Base-by-base conservation (phyloP, 1,284 basidiomycete species). In the Flammula alnicola region DNA sequence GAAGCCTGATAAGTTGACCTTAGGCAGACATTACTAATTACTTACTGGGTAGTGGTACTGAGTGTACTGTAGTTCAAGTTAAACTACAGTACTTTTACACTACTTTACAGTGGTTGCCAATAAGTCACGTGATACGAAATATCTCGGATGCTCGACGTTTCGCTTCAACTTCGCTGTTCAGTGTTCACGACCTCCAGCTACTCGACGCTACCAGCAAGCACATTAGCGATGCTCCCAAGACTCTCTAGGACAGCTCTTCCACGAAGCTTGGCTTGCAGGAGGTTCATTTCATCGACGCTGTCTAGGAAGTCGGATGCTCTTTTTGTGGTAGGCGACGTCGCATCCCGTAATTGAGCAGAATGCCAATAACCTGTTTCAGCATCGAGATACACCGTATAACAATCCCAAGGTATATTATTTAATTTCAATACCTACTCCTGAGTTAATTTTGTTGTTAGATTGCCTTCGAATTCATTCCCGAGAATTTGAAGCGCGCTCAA, bases 311-410 rank as follows among this genome's bases (percentile, higher is more conserved):
- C 82, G 26, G 82, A 84, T 67, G 77, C 81, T 54, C 76, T 84
- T 57, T 84, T 84, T 59, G 76, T 80, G 60, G 82, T 84, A 56
- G 49, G 81, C 72, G 30, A 49, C 26, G 30, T 36, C 36, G 43
- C 26, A 44, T 25, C 27, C 26, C 27, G 23, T 23, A 29, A 49
- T 36, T 27, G 29, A 22, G 23, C 16, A 11, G 40, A 43, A 17
- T 54, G 33, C 26, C 35, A 47, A 54, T 54, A 57, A 51, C 43
- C 37, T 47, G 43, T 43, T 41, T 40, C 50, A 95, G 93, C 95
- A 98, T 72, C 91, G 95, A 53, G 93, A 98, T 75, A 95, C 93
- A 37, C 76, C 84, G 43, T 91, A 96, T 71, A 98, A 98, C 76
- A 95, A 95, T 71, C 84, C 92, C 30, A 84, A 84, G 79, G 91